Base-by-base conservation (phyloP, 2,329 filamentous ascomycete genomes). In the Pseudocercospora macadamiae region DNA sequence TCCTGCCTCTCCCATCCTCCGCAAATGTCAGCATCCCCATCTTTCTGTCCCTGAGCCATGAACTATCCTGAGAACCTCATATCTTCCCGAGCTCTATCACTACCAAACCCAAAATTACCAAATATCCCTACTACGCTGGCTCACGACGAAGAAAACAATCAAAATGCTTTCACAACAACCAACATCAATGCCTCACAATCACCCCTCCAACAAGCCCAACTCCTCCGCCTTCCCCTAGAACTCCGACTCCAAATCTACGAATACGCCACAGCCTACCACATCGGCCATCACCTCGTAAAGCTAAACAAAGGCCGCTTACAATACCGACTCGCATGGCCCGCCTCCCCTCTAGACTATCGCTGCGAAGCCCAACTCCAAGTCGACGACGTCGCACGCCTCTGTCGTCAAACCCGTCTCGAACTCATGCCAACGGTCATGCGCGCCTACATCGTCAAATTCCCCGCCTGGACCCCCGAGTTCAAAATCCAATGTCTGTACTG, bases 401-500 rank as follows among this genome's bases (percentile, higher is more conserved):
- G 51, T 10, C 55, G 34, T 7, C 56, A 56, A 47, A 36, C 48
- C 7, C 47, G 63, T 16, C 21, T 25, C 16, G 63, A 65, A 14
- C 28, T 63, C 2, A 39, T 65, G n/a, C 52, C 51, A 1, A 51
- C 45, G 10, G 52, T 63, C 32, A 51, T 63, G 18, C 36, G 55
- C 2, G 59, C 55, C 23, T 49, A 45, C n/a, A 61, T 65, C n/a
- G 54, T 63, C 6, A 61, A 63, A 37, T 56, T 65, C 16, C 63
- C 63, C 1, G 61, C 55, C 21, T 63, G 61, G 61, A 61, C 54
- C 10, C 52, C 49, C 2, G 63, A 63, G n/a, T 63, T 61, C 36
- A 65, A 65, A 26, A 10, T 54, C 4, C 60, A 63, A 23, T 65
- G 60, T 28, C n/a, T 57, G 23, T 51, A 60, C 30, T 65, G 60